These are phyloP conservation scores for Hygrophila difformis DNA, from an alignment of 257 asterid species.

Conservation along the genomic window DNA sequence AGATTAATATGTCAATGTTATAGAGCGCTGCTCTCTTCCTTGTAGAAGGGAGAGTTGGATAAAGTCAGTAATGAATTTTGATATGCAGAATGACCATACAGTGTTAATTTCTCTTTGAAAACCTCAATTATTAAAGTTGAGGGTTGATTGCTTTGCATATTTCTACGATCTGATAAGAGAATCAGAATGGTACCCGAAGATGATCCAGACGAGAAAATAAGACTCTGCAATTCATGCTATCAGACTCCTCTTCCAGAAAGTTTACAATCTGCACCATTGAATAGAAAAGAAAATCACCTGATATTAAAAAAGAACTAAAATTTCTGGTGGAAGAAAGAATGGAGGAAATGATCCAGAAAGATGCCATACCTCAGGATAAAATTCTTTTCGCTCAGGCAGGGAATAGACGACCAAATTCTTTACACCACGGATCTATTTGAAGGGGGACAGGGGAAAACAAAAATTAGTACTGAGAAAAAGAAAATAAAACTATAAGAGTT, in stretches of 20 bases:
- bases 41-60: too few species aligned
- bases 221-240: slow-evolving; percentile 64
- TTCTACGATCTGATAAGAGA: not conserved
- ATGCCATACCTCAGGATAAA: slow-evolving; percentile 77
- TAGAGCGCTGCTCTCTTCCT: too few species aligned
- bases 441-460: not conserved
- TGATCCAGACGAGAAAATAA: slow-evolving; percentile 75
- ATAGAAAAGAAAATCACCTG: not conserved
- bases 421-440: slow-evolving; percentile 74
- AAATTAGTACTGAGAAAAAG: not conserved
- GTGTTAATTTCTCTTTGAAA: not conserved
- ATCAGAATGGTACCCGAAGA: slow-evolving; percentile 53
- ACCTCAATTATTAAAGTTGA: too few species aligned
- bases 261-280: slow-evolving; percentile 61
- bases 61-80: too few species aligned
- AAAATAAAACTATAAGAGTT: too few species aligned
- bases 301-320: slow-evolving; percentile 1
- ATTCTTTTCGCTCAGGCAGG: slow-evolving; percentile 89
- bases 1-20: too few species aligned
- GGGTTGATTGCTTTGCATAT: too few species aligned
- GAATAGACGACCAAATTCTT: slow-evolving; percentile 72
- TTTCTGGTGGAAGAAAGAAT: not conserved
- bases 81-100: not conserved
- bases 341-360: not conserved
- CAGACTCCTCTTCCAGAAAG: slow-evolving; percentile 70